Evolutionary conservation across 1,284 basidiomycete genomes (phyloP), one percentile per base, ranked within the genome.

Genomic region (Ustilago esculenta): DNA sequence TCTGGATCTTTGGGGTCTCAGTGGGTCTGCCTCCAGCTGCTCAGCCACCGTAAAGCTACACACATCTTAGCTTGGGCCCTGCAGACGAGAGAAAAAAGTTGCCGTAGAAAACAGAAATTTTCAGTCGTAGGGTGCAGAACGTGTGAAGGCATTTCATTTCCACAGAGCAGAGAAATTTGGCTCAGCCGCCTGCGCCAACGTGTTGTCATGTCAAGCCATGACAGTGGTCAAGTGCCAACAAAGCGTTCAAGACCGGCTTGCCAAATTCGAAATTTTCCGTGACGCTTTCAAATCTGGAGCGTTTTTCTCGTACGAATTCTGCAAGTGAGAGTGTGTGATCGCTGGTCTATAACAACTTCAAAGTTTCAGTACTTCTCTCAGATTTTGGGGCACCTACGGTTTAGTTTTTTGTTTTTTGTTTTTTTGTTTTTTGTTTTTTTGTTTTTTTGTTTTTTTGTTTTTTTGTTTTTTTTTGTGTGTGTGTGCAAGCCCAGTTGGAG

Each of bases 301-400:
- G 7, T n/a, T n/a, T n/a, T 6, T 41, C 6, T 50, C 39, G 40
- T 25, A 51, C 49, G 40, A 40, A 4, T 35, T n/a, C n/a, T 17
- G 18, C 14, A 35, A 17, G 7, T 35, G 34, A 35, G 14, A 9
- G 18, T n/a, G 1, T 34, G 9, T 23, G 4, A 24, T 44, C 11
- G 4, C 25, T 18, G 5, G 6, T n/a, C 17, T 20, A 18, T 14
- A 14, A 20, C 21, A 30, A 47, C 30, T 23, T 30, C 18, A 18
- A 17, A 41, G 30, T 5, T n/a, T 12, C 7, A 5, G 17, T 39
- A n/a, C n/a, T 39, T n/a, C 34, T 21, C 43, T 52, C 50, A 50
- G 41, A 54, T 54, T 60, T 60, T 49, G 41, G 58, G 51, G 46
- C 41, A n/a, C n/a, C n/a, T n/a, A n/a, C n/a, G n/a, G n/a, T n/a